Conservation (phyloP, 768 basidiomycete species). For the Ramaria sp. region DNA sequence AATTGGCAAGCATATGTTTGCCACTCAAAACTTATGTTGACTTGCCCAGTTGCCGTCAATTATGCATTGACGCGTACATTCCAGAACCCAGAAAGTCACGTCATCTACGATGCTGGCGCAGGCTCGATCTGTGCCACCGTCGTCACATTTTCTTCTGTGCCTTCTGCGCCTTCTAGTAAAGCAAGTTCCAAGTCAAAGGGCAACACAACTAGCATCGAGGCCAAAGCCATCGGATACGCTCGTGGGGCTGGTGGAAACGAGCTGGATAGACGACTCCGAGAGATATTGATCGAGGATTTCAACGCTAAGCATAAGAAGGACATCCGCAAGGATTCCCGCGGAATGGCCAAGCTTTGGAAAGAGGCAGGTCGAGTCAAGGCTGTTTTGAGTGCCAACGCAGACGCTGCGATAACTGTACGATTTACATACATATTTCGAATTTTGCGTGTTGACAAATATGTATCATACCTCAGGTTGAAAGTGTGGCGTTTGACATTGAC, state of each 20-base stretch:
- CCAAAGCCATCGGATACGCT: constrained; percentile 78
- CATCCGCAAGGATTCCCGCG: constrained; percentile 63
- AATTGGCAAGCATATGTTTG: neutral
- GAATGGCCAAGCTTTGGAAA: constrained; percentile 90
- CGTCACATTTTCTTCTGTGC: constrained; percentile 46
- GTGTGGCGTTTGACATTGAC: constrained; percentile 82
- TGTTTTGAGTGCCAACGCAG: constrained; percentile 86
- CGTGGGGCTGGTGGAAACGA: constrained; percentile 68
- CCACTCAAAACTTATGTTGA: neutral
- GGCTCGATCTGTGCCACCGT: constrained; percentile 70
- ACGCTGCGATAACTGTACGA: constrained; percentile 60
- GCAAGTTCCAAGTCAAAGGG: constrained; percentile 28
- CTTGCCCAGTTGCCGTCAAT: constrained; percentile 69
- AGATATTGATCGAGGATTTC: constrained; percentile 70
- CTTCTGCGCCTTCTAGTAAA: constrained; percentile 33
- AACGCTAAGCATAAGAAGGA: constrained; percentile 57
- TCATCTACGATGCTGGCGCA: constrained; percentile 93
- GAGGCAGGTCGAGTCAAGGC: constrained; percentile 87
- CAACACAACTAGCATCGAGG: constrained; percentile 57
- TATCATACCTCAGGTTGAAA: constrained; percentile 55
- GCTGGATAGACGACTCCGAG: constrained; percentile 72
- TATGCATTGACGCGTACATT: constrained; percentile 96
- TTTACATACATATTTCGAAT: neutral
- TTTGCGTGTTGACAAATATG: neutral
- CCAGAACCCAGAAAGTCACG: constrained; percentile 65